Evolutionary conservation across 441 rosid genomes (phyloP), one percentile per base, ranked within the genome.

Genomic region (Populus hybrid): DNA sequence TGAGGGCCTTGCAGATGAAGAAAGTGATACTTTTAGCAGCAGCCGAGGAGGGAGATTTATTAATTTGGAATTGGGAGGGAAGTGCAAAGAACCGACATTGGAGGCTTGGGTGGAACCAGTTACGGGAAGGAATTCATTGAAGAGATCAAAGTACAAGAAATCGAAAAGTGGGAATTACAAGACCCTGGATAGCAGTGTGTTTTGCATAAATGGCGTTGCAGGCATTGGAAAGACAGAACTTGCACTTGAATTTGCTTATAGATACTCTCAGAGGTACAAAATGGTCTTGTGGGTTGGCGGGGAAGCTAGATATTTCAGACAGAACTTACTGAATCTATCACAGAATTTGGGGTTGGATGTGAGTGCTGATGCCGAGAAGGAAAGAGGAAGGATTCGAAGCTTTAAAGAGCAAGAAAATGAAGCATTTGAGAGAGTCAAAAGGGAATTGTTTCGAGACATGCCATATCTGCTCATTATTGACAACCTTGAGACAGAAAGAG

Each of bases 251-350:
- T 95, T 89, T 66, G 98, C 96, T 64, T 84, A 92, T 75, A 84
- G 93, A 82, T 86, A 91, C 81, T 85, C 88, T 64, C 97, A 91
- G 80, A 90, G 97, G 84, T 95, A 95, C 73, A 95, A 92, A 86
- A 90, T 86, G 97, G 94, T 93, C 21, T 79, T 95, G 79, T 95
- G 99, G 98, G 86, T 92, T 2, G 94, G 97, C 16, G 99, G 99
- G 9, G 98, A 95, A 83, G 92, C 91, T 68, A 80, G 92, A 71
- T 91, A 92, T 82, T 88, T 92, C 79, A 84, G 94, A 82, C 98
- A 94, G 83, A 93, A 94, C 83, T 78, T 94, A 83, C 76, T 94
- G 83, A 93, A 90, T 76, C 86, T 95, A 35, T 95, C 99, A 10
- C 85, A 90, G 46, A 88, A 86, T 46, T 78, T 95, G 87, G 94